These are phyloP conservation scores for Arachis hypogaea DNA, from an alignment of 306 rosid species.

Conservation along the genomic window DNA sequence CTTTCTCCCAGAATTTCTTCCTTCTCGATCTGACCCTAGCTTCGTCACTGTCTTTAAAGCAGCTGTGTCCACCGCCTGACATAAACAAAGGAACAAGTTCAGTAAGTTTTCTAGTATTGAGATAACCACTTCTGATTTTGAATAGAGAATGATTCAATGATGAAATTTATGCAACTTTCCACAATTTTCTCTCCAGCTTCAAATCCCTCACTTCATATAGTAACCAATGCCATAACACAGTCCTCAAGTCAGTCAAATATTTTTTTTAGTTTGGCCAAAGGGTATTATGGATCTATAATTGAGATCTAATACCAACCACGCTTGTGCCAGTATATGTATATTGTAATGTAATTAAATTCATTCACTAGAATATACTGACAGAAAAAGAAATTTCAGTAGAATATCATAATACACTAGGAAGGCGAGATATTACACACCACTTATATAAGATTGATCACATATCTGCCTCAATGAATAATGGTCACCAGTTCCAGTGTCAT, in stretches of 20 bases:
- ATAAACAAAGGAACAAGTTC: slow-evolving; percentile 38
- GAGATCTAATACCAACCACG: slow-evolving; percentile 9
- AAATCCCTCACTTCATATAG: neutral
- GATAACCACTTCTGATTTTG: slow-evolving; percentile 15
- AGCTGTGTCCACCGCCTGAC: slow-evolving; percentile 97
- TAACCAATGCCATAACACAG: slow-evolving; percentile 1
- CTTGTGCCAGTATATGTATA: neutral
- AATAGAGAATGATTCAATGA: slow-evolving; percentile 9
- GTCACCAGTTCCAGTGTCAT: slow-evolving; percentile 98
- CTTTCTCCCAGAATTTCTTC: slow-evolving; percentile 90
- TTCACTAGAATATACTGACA: neutral
- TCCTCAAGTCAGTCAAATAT: slow-evolving; percentile 9
- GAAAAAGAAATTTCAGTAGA: slow-evolving; percentile 6
- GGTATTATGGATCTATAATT: slow-evolving; percentile 24
- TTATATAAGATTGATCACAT: slow-evolving; percentile 89
- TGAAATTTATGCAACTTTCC: slow-evolving; percentile 22
- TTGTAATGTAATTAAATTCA: neutral
- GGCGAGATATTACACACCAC: slow-evolving; percentile 61
- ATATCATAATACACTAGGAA: neutral
- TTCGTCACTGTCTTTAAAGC: slow-evolving; percentile 94
- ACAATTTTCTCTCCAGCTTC: slow-evolving; percentile 14
- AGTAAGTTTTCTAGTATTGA: slow-evolving; percentile 26
- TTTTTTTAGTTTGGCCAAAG: slow-evolving; percentile 22
- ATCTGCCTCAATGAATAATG: slow-evolving; percentile 97
- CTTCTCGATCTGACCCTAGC: slow-evolving; percentile 86